Evolutionary conservation across 495 filamentous ascomycete species (phyloP).

Genomic region (Sporormia fimetaria): DNA sequence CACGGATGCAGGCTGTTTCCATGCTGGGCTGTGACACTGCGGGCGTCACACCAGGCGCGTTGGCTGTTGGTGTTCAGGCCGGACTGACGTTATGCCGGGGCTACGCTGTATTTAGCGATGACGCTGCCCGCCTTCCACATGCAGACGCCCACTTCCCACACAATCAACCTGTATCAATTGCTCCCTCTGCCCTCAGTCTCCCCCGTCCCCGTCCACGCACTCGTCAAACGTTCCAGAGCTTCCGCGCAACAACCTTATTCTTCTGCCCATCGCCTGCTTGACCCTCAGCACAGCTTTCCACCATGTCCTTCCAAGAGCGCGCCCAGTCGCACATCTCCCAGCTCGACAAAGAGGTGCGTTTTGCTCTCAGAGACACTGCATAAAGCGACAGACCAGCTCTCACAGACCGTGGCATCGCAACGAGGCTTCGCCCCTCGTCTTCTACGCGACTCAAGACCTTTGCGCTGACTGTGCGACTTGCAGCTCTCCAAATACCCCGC

Average conservation of each 20-base stretch:
- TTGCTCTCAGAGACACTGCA: neutral
- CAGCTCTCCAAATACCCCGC: conserved; percentile 93
- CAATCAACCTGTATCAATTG: conserved; percentile 5
- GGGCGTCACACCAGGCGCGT: too few relatives aligned
- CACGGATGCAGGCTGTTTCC: too few relatives aligned
- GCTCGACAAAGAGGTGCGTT: conserved; percentile 83
- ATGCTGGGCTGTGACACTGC: too few relatives aligned
- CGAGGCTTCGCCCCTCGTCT: neutral
- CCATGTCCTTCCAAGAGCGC: conserved; percentile 80
- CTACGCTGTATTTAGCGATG: conserved; percentile 22
- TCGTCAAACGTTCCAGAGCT: conserved; percentile 4
- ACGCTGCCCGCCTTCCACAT: conserved; percentile 8
- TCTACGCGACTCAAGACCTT: neutral
- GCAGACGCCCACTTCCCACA: too few relatives aligned
- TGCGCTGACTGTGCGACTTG: conserved; percentile 7
- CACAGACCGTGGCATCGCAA: too few relatives aligned
- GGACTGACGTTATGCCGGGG: too few relatives aligned
- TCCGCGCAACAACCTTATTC: neutral
- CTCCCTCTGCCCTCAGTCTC: conserved; percentile 6
- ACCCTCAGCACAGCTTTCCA: conserved; percentile 11
- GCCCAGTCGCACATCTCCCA: conserved; percentile 77
- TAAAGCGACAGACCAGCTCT: too few relatives aligned
- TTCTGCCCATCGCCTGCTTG: neutral
- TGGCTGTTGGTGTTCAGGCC: too few relatives aligned
- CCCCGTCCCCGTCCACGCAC: neutral